phyloP scores from a whole-genome alignment of 2,329 filamentous ascomycete genomes.

The Exophiala dermatitidis region DNA sequence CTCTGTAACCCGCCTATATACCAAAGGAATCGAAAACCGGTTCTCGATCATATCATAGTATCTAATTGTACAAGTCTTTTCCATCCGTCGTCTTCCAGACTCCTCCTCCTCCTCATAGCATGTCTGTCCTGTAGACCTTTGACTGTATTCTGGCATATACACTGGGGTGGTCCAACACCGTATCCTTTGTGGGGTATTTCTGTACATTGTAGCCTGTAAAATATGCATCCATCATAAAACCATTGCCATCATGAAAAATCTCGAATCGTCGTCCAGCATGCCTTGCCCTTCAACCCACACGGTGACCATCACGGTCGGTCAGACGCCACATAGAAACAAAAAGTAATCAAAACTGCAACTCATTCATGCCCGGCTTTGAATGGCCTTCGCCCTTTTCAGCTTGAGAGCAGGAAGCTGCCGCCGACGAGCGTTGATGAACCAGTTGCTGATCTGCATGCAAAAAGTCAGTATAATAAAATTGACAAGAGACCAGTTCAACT shows the following conservation, averaged over 20 bases:
- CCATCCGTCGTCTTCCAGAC: not conserved
- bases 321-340: not conserved
- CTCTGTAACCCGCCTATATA: not conserved
- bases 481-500: slow-evolving; percentile 11
- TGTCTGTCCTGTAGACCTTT: not conserved
- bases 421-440: slow-evolving; percentile 47
- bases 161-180: not conserved
- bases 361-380: slow-evolving; percentile 9
- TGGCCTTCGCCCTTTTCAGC: slow-evolving; percentile 11
- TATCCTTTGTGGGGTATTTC: not conserved
- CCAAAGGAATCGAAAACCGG: not conserved
- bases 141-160: not conserved
- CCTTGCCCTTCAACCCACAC: not conserved
- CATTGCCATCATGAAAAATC: slow-evolving; percentile 5
- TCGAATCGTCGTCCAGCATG: not conserved
- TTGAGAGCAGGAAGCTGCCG: slow-evolving; percentile 43
- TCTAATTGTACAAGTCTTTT: not conserved
- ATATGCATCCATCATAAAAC: slow-evolving; percentile 5
- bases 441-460: slow-evolving; percentile 42
- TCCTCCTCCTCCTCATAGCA: not conserved
- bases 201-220: slow-evolving; percentile 1
- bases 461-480: not conserved
- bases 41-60: not conserved
- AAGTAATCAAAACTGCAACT: not conserved
- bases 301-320: not conserved